Evolutionary conservation across 371 early-diverging fungal genomes (phyloP).

Genomic region (Mucor plumbeus): DNA sequence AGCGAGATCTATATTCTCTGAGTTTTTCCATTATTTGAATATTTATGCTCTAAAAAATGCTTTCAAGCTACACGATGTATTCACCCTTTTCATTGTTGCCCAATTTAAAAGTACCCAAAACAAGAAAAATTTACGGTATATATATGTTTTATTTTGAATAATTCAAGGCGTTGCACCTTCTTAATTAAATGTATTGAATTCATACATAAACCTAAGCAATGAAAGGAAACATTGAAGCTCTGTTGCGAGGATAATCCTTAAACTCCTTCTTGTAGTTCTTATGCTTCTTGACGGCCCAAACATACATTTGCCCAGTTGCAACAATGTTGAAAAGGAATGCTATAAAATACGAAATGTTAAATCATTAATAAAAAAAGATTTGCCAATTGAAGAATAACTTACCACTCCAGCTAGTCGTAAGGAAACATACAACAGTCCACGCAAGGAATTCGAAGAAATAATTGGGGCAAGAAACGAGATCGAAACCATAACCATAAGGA

Average conservation of each 20-base stretch:
- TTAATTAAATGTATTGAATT: too few species aligned
- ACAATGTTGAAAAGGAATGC: conserved; percentile 82
- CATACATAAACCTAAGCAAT: conserved; percentile 51
- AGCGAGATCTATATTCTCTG: too few species aligned
- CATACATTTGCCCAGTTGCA: conserved; percentile 88
- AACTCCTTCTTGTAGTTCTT: conserved; percentile 91
- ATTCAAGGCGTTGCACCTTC: too few species aligned
- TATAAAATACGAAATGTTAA: conserved; percentile 17
- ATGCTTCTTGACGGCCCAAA: conserved; percentile 98
- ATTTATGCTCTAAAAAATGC: too few species aligned
- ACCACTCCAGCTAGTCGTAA: conserved; percentile 81
- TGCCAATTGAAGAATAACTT: conserved; percentile 22
- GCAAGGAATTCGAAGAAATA: conserved; percentile 91
- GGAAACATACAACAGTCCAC: conserved; percentile 79
- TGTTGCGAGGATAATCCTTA: conserved; percentile 86
- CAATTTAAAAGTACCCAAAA: too few species aligned
- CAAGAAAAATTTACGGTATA: too few species aligned
- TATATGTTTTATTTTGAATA: too few species aligned
- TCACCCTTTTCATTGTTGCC: too few species aligned
- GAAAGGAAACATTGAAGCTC: conserved; percentile 93
- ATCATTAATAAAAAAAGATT: neutral
- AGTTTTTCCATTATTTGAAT: too few species aligned
- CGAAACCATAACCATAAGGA: conserved; percentile 94
- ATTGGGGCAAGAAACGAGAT: conserved; percentile 91
- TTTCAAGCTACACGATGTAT: too few species aligned